Evolutionary conservation across 2,329 filamentous ascomycete species (phyloP).

Genomic region (Fonsecaea erecta): DNA sequence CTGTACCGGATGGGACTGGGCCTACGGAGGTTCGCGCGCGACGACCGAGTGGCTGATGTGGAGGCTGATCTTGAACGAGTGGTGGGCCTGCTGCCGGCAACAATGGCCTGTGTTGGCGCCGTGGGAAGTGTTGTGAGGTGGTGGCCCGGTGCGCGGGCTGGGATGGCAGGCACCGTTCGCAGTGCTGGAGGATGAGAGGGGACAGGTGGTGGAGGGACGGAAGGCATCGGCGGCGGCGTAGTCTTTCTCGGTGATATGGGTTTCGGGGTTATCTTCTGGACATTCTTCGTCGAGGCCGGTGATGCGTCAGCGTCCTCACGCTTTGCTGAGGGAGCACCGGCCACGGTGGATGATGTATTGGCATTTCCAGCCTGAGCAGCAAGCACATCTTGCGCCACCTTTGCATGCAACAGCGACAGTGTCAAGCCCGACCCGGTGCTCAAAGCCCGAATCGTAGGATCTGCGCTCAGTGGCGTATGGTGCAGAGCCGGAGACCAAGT

Average conservation of each 20-base stretch:
- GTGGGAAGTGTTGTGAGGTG: neutral
- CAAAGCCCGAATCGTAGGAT: slow-evolving; percentile 31
- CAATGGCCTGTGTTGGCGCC: neutral
- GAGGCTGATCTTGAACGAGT: neutral
- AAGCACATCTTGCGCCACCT: slow-evolving; percentile 8
- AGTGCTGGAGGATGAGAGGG: neutral
- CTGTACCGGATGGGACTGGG: slow-evolving; percentile 17
- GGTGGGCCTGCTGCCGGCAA: neutral
- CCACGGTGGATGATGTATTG: neutral
- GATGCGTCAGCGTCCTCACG: neutral
- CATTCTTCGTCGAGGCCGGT: neutral
- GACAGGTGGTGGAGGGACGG: slow-evolving; percentile 3
- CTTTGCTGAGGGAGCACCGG: neutral
- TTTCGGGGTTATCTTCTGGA: neutral
- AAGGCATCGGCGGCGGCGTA: neutral
- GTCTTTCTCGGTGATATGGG: slow-evolving; percentile 7
- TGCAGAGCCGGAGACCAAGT: slow-evolving; percentile 29
- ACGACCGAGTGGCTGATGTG: neutral
- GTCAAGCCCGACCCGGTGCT: slow-evolving; percentile 16
- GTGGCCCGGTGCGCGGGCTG: slow-evolving; percentile 24
- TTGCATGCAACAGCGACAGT: slow-evolving; percentile 3
- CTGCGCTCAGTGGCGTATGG: slow-evolving; percentile 30
- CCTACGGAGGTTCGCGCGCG: slow-evolving; percentile 12
- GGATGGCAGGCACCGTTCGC: slow-evolving; percentile 7
- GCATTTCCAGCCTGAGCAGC: neutral